phyloP scores from a whole-genome alignment of 73 alveolate genomes.

The Stentor roeselii region DNA sequence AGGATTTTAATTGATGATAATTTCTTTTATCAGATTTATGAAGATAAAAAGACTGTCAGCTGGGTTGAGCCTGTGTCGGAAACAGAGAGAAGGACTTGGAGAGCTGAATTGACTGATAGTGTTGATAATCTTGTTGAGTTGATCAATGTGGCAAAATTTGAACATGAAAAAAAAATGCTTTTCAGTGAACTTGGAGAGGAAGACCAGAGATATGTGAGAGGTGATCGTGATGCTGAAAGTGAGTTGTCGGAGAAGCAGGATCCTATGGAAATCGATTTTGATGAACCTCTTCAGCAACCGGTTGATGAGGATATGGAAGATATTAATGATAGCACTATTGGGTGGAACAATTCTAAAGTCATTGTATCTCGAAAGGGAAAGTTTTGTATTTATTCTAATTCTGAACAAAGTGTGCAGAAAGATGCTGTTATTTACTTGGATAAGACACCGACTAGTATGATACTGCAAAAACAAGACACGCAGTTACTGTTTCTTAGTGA shows the following conservation, averaged over 20 bases:
- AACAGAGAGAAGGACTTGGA: not conserved
- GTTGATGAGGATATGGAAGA: not conserved
- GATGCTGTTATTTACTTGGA: not conserved
- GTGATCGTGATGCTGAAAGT: not conserved
- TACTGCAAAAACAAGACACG: slow-evolving; percentile 15
- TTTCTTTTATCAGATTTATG: not conserved
- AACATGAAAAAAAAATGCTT: not conserved
- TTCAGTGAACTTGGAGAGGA: not conserved
- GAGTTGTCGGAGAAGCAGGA: not conserved
- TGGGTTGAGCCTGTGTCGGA: not conserved
- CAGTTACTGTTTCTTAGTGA: not conserved
- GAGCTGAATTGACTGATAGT: not conserved
- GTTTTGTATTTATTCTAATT: too few relatives aligned
- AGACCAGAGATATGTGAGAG: not conserved
- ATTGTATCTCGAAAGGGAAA: not conserved
- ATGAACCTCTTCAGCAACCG: not conserved
- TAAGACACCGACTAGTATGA: not conserved
- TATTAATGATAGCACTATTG: not conserved
- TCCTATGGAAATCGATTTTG: not conserved
- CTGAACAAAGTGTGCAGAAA: not conserved
- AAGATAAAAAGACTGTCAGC: not conserved
- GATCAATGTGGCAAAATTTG: not conserved
- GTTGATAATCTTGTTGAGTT: not conserved
- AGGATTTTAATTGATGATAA: slow-evolving; percentile 10
- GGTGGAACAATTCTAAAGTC: not conserved